These are phyloP conservation scores for Pythium dissotocum DNA, from an alignment of 352 stramenopile species.

Conservation along the genomic window DNA sequence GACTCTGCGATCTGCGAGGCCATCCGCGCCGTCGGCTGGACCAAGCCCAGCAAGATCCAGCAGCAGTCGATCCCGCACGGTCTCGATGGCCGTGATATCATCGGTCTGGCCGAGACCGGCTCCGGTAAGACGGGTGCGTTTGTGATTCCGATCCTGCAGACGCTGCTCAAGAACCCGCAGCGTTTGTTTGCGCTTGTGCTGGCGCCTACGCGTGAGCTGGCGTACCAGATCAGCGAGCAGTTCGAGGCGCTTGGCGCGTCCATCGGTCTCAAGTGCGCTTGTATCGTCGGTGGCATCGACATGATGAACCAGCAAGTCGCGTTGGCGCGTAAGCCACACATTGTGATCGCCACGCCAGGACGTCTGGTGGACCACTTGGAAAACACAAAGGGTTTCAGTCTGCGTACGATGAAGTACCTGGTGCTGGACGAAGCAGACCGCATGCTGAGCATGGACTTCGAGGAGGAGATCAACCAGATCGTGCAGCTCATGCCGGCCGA, in stretches of 20 bases:
- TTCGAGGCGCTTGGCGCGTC: constrained; percentile 90
- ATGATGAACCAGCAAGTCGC: constrained; percentile 97
- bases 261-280: constrained; percentile 93
- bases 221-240: constrained; percentile 96
- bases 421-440: constrained; percentile 95
- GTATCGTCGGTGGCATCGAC: constrained; percentile 96
- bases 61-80: constrained; percentile 91
- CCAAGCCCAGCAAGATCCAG: constrained; percentile 95
- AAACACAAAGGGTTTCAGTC: constrained; percentile 96
- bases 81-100: constrained; percentile 95
- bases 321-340: constrained; percentile 95
- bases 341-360: constrained; percentile 94
- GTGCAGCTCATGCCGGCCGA: constrained; percentile 94
- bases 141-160: constrained; percentile 92
- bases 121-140: constrained; percentile 96
- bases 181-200: constrained; percentile 91
- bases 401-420: constrained; percentile 90
- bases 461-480: constrained; percentile 99
- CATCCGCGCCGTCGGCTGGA: constrained; percentile 93
- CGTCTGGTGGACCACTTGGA: constrained; percentile 94
- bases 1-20: constrained; percentile 90
- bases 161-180: constrained; percentile 89
- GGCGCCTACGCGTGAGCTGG: constrained; percentile 93
- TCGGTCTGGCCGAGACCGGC: constrained; percentile 95
- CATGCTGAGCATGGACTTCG: constrained; percentile 98